Evolutionary conservation across 2,329 filamentous ascomycete species (phyloP).

Genomic region (Teratosphaeria nubilosa): DNA sequence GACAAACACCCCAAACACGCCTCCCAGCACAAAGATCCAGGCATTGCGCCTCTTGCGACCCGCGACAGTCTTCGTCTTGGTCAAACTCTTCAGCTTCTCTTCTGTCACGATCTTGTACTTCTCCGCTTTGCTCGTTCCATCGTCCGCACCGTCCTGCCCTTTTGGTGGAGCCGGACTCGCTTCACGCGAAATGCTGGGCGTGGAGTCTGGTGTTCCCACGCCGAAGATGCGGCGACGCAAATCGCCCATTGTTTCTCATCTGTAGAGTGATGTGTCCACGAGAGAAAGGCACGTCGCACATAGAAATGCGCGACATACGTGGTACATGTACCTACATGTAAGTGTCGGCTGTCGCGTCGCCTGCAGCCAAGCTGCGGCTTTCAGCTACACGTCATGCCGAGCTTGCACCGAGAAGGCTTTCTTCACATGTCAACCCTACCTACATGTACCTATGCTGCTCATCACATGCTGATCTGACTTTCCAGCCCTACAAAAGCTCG

Average conservation of each 20-base stretch:
- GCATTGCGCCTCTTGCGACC: conserved; percentile 59
- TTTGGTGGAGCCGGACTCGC: conserved; percentile 27
- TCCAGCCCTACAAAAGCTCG: neutral
- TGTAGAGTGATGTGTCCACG: neutral
- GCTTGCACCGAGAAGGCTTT: neutral
- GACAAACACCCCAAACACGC: conserved; percentile 78
- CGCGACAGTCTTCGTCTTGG: conserved; percentile 6
- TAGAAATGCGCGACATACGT: neutral
- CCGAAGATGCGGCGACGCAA: conserved; percentile 27
- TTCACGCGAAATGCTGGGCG: conserved; percentile 30
- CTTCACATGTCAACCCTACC: neutral
- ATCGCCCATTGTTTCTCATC: conserved; percentile 16
- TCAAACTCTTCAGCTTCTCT: conserved; percentile 38
- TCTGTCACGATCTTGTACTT: conserved; percentile 44
- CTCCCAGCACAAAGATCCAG: conserved; percentile 78
- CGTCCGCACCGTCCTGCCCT: conserved; percentile 13
- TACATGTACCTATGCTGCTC: neutral
- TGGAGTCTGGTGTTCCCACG: conserved; percentile 14
- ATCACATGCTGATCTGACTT: neutral
- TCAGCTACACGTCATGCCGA: neutral
- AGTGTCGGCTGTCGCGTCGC: neutral
- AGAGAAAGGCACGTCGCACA: neutral
- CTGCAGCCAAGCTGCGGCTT: neutral
- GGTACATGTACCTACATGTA: no score
- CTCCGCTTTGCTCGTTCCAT: conserved; percentile 9